Percentiles rank a stretch among this genome's conserved stretches.
Evolutionary conservation across 495 filamentous ascomycete genomes (phyloP).

Genomic region (Penicillium fimorum): DNA sequence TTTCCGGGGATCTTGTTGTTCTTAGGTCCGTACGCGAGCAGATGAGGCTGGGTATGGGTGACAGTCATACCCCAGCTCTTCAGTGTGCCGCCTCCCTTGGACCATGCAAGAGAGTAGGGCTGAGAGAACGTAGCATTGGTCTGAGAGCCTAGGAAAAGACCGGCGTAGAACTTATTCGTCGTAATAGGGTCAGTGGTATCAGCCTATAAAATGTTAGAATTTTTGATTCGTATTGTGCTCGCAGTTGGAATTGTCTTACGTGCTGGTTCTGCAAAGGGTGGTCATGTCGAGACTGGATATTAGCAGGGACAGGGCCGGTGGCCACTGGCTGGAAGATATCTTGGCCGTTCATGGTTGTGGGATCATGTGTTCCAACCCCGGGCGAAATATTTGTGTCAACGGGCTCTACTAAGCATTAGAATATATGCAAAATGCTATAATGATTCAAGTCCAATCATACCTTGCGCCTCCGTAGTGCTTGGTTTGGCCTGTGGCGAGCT

Average conservation of each 20-base stretch:
- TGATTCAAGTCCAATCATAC: background rate
- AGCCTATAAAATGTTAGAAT: conserved; percentile 25
- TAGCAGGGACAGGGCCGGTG: conserved; percentile 54
- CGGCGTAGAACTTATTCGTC: conserved; percentile 93
- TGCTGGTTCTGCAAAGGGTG: conserved; percentile 51
- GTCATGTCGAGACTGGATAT: conserved; percentile 50
- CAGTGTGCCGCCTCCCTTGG: conserved; percentile 62
- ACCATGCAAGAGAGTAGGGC: conserved; percentile 81
- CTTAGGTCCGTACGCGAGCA: conserved; percentile 61
- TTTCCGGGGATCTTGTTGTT: conserved; percentile 52
- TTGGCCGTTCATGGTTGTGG: conserved; percentile 32
- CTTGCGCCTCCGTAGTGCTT: background rate
- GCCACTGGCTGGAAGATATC: conserved; percentile 60
- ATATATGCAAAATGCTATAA: background rate
- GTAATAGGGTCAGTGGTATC: conserved; percentile 55
- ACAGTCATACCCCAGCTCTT: conserved; percentile 75
- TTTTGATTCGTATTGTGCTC: conserved; percentile 10
- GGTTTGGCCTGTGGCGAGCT: background rate
- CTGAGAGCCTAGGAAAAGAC: conserved; percentile 79
- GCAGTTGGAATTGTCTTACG: conserved; percentile 31
- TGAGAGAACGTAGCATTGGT: conserved; percentile 71
- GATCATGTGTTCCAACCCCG: background rate
- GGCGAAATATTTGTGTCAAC: background rate
- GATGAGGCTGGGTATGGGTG: conserved; percentile 64
- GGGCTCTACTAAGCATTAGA: conserved; percentile 11